Evolutionary conservation across 225 moss, liverwort and hornwort genomes (phyloP).

Genomic region (Neckera pumila): DNA sequence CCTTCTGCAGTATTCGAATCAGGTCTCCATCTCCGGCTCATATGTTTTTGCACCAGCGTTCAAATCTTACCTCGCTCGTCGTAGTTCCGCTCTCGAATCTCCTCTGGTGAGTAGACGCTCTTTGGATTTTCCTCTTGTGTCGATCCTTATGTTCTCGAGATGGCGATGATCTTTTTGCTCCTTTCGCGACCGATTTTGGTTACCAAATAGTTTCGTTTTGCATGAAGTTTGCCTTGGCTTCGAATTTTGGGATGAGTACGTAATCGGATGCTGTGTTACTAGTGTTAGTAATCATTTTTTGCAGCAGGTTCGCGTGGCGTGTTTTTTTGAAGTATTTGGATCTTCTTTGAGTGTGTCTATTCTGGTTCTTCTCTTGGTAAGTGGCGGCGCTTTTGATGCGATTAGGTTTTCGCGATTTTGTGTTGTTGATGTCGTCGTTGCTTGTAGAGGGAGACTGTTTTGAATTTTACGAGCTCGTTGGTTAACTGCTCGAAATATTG

Average conservation of each 20-base stretch:
- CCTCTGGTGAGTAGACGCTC: background rate
- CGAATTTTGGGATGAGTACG: background rate
- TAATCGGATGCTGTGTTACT: background rate
- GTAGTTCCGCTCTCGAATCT: background rate
- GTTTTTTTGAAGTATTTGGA: background rate
- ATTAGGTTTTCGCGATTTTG: background rate
- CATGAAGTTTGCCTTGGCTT: background rate
- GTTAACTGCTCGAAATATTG: background rate
- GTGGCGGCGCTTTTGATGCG: background rate
- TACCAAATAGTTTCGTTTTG: background rate
- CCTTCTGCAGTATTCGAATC: background rate
- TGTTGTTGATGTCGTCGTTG: background rate
- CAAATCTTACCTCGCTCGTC: background rate
- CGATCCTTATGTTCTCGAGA: background rate
- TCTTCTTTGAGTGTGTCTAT: background rate
- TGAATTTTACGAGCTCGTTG: background rate
- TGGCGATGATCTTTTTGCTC: background rate
- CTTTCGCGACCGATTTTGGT: background rate
- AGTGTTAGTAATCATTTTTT: background rate
- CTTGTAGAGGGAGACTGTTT: background rate
- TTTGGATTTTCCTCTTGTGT: background rate
- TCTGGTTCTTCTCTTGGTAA: background rate
- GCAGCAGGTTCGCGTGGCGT: background rate
- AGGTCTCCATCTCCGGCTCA: background rate
- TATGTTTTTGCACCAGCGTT: background rate